Conservation (phyloP, 2,329 filamentous ascomycete genomes). For the Fusarium stilboides region DNA sequence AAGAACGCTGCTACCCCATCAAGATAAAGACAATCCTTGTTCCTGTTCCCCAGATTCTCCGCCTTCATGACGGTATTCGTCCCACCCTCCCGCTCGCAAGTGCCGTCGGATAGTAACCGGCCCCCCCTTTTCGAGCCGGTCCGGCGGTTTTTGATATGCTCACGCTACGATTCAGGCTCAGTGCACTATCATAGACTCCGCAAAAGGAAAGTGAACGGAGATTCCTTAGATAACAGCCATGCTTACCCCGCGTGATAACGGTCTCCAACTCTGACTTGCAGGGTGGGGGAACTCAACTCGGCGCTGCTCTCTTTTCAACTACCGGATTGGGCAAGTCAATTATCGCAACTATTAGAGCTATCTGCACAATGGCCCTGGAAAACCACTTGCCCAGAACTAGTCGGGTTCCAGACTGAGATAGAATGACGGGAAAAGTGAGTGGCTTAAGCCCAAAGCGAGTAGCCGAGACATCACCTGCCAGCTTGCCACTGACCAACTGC, state of each 20-base stretch:
- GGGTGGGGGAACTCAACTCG: background rate
- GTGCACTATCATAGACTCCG: background rate
- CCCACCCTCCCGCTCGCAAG: background rate
- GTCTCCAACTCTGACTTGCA: background rate
- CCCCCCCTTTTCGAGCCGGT: background rate
- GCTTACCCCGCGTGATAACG: slow-evolving; percentile 2
- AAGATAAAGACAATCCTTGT: background rate
- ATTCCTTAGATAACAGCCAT: background rate
- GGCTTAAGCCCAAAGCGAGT: background rate
- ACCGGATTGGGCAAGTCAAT: background rate
- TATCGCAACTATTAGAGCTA: background rate
- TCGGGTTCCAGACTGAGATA: background rate
- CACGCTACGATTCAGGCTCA: background rate
- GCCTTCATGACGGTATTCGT: background rate
- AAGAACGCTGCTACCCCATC: background rate
- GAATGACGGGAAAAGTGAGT: too few relatives aligned
- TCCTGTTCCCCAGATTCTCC: background rate
- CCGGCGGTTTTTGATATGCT: background rate
- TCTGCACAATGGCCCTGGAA: background rate
- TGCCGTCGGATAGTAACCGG: background rate
- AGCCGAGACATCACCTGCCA: background rate
- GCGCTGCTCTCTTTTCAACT: slow-evolving; percentile 32
- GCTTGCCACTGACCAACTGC: background rate
- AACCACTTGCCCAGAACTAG: too few relatives aligned
- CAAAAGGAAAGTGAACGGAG: background rate